A percentile compares a stretch with the other conserved stretches of the same genome.
Evolutionary conservation across 2,329 filamentous ascomycete species (phyloP).

Genomic region (Penicillium brasilianum): DNA sequence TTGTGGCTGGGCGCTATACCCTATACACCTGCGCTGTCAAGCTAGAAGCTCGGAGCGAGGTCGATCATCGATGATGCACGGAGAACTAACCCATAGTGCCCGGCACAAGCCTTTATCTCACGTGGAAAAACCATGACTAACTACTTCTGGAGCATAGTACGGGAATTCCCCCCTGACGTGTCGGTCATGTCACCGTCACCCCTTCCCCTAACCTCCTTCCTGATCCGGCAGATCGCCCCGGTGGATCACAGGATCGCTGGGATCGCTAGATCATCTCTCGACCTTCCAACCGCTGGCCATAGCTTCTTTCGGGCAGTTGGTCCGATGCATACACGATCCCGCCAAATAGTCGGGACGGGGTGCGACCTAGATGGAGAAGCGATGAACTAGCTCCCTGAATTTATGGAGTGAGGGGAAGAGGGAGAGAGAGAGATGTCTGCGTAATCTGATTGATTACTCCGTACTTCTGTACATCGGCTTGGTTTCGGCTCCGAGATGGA

Average conservation of each 20-base stretch:
- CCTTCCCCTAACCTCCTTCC: conserved; percentile 29
- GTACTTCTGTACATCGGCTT: background rate
- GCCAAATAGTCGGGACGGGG: conserved; percentile 6
- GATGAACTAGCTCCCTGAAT: background rate
- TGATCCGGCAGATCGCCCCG: conserved; percentile 26
- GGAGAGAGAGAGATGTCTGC: background rate
- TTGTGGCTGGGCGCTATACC: conserved; percentile 3
- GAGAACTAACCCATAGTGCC: background rate
- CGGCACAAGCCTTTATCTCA: conserved; percentile 10
- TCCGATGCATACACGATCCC: conserved; percentile 19
- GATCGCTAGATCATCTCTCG: conserved; percentile 16
- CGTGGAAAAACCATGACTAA: conserved; percentile 11
- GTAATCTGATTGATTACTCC: conserved; percentile 4
- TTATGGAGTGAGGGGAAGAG: background rate
- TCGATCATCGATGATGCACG: conserved; percentile 2
- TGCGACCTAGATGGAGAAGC: background rate
- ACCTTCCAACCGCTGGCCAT: conserved; percentile 35
- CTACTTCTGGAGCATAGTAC: background rate
- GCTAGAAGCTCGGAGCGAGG: conserved; percentile 1
- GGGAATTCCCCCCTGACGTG: conserved; percentile 15
- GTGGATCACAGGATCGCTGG: conserved; percentile 26
- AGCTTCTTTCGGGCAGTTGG: conserved; percentile 33
- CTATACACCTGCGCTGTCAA: background rate
- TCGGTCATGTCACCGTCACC: conserved; percentile 20
- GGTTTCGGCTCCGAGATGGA: conserved; percentile 2